Conservation (phyloP, 2,329 filamentous ascomycete species). For the Aspergillus bombycis region DNA sequence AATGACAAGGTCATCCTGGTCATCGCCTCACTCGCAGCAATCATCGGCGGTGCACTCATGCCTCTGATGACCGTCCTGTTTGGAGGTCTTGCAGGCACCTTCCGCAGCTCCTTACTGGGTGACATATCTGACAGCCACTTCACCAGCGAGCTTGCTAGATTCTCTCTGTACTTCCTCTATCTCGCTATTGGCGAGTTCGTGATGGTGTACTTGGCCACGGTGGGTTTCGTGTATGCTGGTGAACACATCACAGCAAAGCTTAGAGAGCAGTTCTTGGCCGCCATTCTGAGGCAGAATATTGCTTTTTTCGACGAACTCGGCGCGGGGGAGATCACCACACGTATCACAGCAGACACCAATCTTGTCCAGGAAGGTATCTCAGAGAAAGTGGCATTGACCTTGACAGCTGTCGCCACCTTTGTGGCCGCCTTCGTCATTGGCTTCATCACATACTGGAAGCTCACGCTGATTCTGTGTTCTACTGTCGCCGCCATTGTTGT, state of each 20-base stretch:
- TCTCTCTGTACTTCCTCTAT: slow-evolving; percentile 54
- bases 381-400: slow-evolving; percentile 72
- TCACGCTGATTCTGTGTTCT: slow-evolving; percentile 76
- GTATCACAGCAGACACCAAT: slow-evolving; percentile 84
- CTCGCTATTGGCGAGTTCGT: slow-evolving; percentile 73
- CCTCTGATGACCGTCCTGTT: neutral
- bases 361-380: slow-evolving; percentile 84
- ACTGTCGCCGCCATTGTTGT: slow-evolving; percentile 71
- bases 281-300: slow-evolving; percentile 78
- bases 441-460: slow-evolving; percentile 81
- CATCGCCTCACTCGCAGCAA: neutral
- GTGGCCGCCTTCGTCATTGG: slow-evolving; percentile 78
- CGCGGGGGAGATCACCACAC: slow-evolving; percentile 80
- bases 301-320: slow-evolving; percentile 84
- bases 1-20: neutral
- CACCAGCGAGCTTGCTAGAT: neutral
- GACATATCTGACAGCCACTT: neutral
- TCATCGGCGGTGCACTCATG: neutral
- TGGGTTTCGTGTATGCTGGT: slow-evolving; percentile 78
- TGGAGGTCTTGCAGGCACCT: neutral
- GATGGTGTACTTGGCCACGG: slow-evolving; percentile 72
- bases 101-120: neutral
- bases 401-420: slow-evolving; percentile 73
- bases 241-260: slow-evolving; percentile 72
- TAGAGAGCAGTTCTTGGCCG: slow-evolving; percentile 73